A percentile compares a stretch with the other conserved stretches of the same genome.
phyloP scores from a whole-genome alignment of 257 asterid species.

The Solanum neorickii region DNA sequence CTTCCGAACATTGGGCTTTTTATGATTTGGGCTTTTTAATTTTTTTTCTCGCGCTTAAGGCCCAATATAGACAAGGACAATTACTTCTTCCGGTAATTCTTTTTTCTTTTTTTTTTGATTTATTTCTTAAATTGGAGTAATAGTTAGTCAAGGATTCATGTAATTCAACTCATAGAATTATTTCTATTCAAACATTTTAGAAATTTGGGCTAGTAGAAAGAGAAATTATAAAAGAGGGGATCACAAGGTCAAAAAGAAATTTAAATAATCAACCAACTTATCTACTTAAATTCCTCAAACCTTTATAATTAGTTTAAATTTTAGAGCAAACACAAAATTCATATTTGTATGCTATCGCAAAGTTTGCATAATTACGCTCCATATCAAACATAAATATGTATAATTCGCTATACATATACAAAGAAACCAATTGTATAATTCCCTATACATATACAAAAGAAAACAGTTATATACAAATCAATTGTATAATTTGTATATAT shows the following conservation, averaged over 20 bases:
- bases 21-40: not conserved
- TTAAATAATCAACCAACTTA: not conserved
- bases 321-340: no score
- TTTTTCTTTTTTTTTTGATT: not conserved
- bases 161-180: not conserved
- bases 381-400: no score
- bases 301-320: no score
- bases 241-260: not conserved
- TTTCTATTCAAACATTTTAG: not conserved
- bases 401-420: no score
- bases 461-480: no score
- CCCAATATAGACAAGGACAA: not conserved
- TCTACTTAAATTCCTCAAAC: not conserved
- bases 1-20: not conserved
- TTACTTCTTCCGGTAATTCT: not conserved
- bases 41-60: not conserved
- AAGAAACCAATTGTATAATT: no score
- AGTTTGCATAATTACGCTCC: no score
- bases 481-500: no score
- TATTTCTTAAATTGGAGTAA: not conserved
- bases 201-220: not conserved
- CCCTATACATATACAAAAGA: no score
- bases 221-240: not conserved
- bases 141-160: not conserved
- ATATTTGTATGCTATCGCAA: no score